Percentiles rank a stretch among this genome's conserved stretches.
phyloP scores from a whole-genome alignment of 305 asterid species.

The Caryopteris hybrid region DNA sequence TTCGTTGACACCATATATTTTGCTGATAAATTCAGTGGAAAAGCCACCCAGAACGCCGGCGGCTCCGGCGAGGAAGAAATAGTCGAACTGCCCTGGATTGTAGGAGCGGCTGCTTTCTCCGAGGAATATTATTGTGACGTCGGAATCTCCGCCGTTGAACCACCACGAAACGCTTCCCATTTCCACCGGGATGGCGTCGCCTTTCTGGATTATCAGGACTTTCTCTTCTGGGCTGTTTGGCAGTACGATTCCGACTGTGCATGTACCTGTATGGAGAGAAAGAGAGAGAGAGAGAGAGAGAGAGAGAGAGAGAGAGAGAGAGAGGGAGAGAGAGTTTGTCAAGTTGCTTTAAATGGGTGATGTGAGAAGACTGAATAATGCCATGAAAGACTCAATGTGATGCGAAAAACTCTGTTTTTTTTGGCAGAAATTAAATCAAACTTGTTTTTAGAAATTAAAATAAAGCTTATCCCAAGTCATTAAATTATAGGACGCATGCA shows the following conservation, averaged over 20 bases:
- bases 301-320: too few relatives aligned
- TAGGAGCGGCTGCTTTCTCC: slow-evolving; percentile 37
- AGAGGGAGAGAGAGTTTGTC: too few relatives aligned
- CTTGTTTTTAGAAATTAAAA: too few relatives aligned
- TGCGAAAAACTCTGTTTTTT: too few relatives aligned
- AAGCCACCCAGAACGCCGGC: slow-evolving; percentile 29
- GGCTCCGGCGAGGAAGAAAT: slow-evolving; percentile 36
- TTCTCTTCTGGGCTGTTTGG: slow-evolving; percentile 31
- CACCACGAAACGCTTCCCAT: slow-evolving; percentile 51
- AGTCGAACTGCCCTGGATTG: slow-evolving; percentile 32
- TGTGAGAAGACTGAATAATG: too few relatives aligned
- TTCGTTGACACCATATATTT: slow-evolving; percentile 13
- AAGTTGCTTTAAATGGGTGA: too few relatives aligned
- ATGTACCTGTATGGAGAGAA: slow-evolving; percentile 25
- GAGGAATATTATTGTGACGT: slow-evolving; percentile 30
- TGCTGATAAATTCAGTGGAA: slow-evolving; percentile 31
- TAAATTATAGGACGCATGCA: background rate
- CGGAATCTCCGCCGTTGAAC: slow-evolving; percentile 40
- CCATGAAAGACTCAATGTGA: too few relatives aligned
- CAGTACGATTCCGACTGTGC: slow-evolving; percentile 35
- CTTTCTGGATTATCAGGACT: slow-evolving; percentile 27
- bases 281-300: too few relatives aligned
- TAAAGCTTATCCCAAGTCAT: too few relatives aligned
- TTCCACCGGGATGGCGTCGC: slow-evolving; percentile 37
- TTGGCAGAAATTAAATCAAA: too few relatives aligned